Evolutionary conservation across 2,329 filamentous ascomycete species (phyloP), one percentile per base, ranked within the genome.

Genomic region (Samsoniella hepiali): DNA sequence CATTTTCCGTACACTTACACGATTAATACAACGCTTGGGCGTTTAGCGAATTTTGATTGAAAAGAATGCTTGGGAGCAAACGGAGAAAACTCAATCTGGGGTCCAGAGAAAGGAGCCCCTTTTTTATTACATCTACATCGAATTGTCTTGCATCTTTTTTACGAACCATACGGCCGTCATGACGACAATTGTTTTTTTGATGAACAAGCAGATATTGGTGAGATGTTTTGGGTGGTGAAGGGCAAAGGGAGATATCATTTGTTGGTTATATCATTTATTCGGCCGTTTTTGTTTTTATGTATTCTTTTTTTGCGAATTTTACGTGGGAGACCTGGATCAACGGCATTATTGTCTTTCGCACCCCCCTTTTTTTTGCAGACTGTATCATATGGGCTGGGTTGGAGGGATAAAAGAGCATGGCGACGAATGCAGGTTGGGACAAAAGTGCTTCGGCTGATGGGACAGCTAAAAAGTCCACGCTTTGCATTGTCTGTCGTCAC

Each of bases 371-470:
- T 38, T 27, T 29, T 50, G 29, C 47, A 49, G 54, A 54, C 5
- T 58, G 62, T 63, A 63, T 63, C 22, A 58, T 63, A 63, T 63
- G 59, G 27, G 38, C 40, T 45, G 29, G 32, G 50, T 8, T 44
- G 27, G 50, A 40, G 4, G 27, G 50, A 34, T 29, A 27, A n/a
- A 17, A 29, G n/a, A 44, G 17, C 32, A 57, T 17, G 40, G 36
- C 47, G 34, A 44, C 32, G 32, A 8, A 36, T 15, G 15, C 27
- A 40, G 27, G 59, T 34, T 31, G 32, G 17, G 22, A 57, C 32
- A 10, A 58, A 15, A 8, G 22, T 42, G 27, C 40, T 40, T 55
- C 27, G 32, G 60, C 29, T 50, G 7, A 22, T 57, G 60, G 27
- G 22, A 63, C 44, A 44, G 47, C 49, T 45, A 22, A 32, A n/a